Percentiles rank a stretch among this genome's conserved stretches.
Evolutionary conservation across 148 eudicot species (phyloP).

Genomic region (Vaccinium macrocarpon): DNA sequence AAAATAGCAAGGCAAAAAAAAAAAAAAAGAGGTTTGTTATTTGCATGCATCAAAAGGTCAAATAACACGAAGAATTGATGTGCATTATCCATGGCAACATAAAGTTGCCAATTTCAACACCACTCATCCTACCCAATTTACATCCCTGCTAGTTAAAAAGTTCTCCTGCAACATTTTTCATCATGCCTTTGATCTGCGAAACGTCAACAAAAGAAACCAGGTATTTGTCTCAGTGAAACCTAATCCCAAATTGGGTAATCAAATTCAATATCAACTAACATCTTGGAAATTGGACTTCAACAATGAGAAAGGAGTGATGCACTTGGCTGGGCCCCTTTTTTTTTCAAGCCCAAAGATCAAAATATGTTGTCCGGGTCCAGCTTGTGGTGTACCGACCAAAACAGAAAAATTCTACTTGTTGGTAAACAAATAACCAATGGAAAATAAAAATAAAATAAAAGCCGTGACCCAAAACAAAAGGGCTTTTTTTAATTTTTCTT

Average conservation of each 20-base stretch:
- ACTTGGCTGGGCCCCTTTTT: neutral
- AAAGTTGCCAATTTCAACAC: conserved; percentile 22
- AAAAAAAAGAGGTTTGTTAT: neutral
- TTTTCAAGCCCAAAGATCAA: neutral
- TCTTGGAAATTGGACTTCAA: neutral
- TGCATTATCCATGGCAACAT: conserved; percentile 19
- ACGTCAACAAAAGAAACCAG: conserved; percentile 1
- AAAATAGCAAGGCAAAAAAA: neutral
- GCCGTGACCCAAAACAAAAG: neutral
- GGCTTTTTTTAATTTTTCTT: neutral
- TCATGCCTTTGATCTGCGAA: conserved; percentile 44
- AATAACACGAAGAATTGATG: too few species aligned
- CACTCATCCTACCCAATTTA: neutral
- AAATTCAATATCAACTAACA: neutral
- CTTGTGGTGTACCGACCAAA: neutral
- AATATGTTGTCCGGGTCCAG: neutral
- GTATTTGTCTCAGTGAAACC: neutral
- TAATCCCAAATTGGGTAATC: neutral
- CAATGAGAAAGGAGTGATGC: neutral
- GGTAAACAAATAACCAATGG: neutral
- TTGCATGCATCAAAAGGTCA: neutral
- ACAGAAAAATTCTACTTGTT: neutral
- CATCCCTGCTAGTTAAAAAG: conserved; percentile 30
- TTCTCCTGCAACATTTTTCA: conserved; percentile 40
- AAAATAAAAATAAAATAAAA: neutral